Evolutionary conservation across 148 eudicot genomes (phyloP).

Genomic region (Bassia scoparia): DNA sequence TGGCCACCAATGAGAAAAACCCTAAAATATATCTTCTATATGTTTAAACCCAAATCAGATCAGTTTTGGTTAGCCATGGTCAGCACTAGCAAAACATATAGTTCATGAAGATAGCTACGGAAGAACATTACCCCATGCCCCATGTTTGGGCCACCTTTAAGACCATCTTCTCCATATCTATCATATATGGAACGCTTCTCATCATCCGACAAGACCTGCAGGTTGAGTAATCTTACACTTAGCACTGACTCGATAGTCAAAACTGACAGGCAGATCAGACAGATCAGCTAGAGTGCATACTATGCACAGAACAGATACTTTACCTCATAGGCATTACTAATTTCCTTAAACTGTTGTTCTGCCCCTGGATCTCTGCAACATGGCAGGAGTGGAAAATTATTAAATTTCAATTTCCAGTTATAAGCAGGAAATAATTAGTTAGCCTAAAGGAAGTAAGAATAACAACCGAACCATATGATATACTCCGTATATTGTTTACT

Average conservation of each 20-base stretch:
- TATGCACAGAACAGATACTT: background rate
- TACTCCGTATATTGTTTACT: too few species aligned
- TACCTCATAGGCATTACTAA: constrained; percentile 97
- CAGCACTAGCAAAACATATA: background rate
- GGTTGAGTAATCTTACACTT: background rate
- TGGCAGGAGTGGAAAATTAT: background rate
- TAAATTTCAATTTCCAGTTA: constrained; percentile 2
- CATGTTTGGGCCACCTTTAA: constrained; percentile 70
- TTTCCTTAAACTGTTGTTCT: constrained; percentile 86
- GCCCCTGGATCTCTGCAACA: constrained; percentile 88
- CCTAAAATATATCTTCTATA: too few species aligned
- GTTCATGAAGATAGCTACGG: background rate
- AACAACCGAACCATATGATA: background rate
- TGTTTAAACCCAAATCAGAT: background rate
- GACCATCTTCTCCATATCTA: constrained; percentile 91
- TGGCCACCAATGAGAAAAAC: too few species aligned
- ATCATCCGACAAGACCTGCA: constrained; percentile 94
- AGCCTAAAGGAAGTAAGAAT: background rate
- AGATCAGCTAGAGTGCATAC: constrained; percentile 12
- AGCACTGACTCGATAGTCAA: background rate
- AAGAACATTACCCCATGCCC: constrained; percentile 40
- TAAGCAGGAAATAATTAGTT: constrained; percentile 3
- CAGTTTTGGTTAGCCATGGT: background rate
- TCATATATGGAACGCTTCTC: constrained; percentile 96
- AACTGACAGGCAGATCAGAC: background rate